Base-by-base conservation (phyloP, 495 filamentous ascomycete species). In the Pyronema domesticum region DNA sequence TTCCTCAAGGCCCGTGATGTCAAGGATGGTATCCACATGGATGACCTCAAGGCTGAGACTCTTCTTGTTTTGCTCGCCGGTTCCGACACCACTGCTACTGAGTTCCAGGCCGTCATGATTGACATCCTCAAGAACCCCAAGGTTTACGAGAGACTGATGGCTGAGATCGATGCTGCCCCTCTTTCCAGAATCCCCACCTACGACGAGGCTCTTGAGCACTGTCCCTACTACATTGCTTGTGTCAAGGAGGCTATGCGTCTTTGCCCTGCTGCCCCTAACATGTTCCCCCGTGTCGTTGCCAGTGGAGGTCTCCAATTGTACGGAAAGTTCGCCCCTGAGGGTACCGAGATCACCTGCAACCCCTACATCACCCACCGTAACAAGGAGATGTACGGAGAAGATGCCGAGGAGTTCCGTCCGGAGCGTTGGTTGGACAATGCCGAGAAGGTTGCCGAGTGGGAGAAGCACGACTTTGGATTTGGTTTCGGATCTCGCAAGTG, bases 71-170 rank as follows among this genome's bases (percentile, higher is more conserved):
- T 80, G 45, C 68, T 81, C 8, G 80, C 79, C 2, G 79, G 78
- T n/a, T 74, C 78, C 7, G 81, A 86, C 56, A 81, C 80, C 9
- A 78, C 75, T 0, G 74, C 76, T 0, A 77, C 74, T 0, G 69
- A 74, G 7, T 72, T 84, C 60, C 71, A 72, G 46, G 72, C 71
- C 1, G 68, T 77, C 40, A 64, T 83, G 43, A 57, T 71, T 18
- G 73, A 76, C 57, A 64, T 83, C 18, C 58, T 81, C 10, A 67
- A 65, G 6, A 68, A 72, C 46, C 68, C 71, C 0, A 36, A 48
- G 0, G 67, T 70, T 0, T 81, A 80, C 61, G 60, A 68, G 6
- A 72, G 68, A 40, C 70, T 85, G 46, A 72, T 78, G 67, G 59
- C 61, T 19, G 80, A 84, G 55, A 75, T 84, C 48, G 34, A 46